These are phyloP conservation scores for Fusarium equiseti DNA, from an alignment of 2,329 filamentous ascomycete species.

Conservation along the genomic window DNA sequence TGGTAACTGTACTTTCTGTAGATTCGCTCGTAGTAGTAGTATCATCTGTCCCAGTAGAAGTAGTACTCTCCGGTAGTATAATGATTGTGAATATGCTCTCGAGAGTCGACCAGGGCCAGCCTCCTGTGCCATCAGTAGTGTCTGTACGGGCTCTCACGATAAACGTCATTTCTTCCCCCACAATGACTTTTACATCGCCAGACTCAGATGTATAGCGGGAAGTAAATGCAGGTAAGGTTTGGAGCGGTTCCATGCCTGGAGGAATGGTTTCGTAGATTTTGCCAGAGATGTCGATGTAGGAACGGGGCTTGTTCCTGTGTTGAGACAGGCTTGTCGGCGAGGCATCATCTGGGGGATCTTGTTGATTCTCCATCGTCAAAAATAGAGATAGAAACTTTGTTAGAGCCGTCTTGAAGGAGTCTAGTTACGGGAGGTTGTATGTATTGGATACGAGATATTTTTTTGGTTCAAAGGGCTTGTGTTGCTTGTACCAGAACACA, in stretches of 20 bases:
- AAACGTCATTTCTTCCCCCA: background rate
- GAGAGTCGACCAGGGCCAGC: background rate
- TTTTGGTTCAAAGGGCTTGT: background rate
- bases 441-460: background rate
- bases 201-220: background rate
- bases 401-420: background rate
- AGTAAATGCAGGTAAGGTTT: background rate
- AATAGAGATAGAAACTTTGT: no score
- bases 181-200: background rate
- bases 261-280: background rate
- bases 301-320: background rate
- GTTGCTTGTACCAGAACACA: background rate
- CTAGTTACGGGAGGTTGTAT: background rate
- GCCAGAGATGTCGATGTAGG: background rate
- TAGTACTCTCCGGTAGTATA: background rate
- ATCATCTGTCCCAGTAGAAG: background rate
- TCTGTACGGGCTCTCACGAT: background rate
- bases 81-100: background rate
- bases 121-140: background rate
- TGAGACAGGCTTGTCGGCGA: background rate
- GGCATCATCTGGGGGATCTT: accelerated
- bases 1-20: background rate
- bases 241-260: background rate
- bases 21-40: background rate
- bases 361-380: background rate